Conservation (phyloP, 2,329 filamentous ascomycete genomes). For the Fusarium circinatum region DNA sequence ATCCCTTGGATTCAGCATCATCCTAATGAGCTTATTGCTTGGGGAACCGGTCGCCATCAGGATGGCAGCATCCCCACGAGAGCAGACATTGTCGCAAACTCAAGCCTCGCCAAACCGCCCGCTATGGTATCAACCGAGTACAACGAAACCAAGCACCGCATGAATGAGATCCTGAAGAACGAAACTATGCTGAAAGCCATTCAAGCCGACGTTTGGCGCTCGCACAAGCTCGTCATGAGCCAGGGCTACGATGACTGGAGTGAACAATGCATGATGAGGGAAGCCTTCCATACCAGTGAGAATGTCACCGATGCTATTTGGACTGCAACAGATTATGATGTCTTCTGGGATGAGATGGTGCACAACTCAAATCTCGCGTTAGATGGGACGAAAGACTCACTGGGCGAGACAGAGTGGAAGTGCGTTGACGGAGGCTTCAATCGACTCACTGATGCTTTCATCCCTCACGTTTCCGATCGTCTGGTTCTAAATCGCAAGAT, state of each 20-base stretch:
- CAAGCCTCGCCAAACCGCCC: constrained; percentile 1
- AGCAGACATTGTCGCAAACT: neutral
- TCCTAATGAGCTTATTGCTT: constrained; percentile 19
- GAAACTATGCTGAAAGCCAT: constrained; percentile 15
- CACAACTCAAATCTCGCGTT: constrained; percentile 24
- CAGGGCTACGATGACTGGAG: constrained; percentile 14
- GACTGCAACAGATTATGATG: constrained; percentile 19
- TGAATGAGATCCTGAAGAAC: constrained; percentile 29
- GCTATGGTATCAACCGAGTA: constrained; percentile 2
- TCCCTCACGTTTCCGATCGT: neutral
- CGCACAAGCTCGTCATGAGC: constrained; percentile 7
- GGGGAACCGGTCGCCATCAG: neutral
- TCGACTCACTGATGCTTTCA: neutral
- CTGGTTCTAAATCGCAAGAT: neutral
- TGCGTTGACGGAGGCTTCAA: constrained; percentile 20
- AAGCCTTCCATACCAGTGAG: neutral
- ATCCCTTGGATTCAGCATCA: constrained; percentile 68
- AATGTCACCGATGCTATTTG: constrained; percentile 14
- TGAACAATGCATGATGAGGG: constrained; percentile 16
- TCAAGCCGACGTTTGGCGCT: constrained; percentile 13
- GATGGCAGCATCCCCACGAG: constrained; percentile 3
- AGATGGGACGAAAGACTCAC: neutral
- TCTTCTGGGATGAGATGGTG: constrained; percentile 27
- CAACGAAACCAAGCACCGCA: constrained; percentile 10
- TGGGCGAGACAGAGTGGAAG: constrained; percentile 25